phyloP scores from a whole-genome alignment of 2,329 filamentous ascomycete genomes.

The Ceratocystis cubensis region DNA sequence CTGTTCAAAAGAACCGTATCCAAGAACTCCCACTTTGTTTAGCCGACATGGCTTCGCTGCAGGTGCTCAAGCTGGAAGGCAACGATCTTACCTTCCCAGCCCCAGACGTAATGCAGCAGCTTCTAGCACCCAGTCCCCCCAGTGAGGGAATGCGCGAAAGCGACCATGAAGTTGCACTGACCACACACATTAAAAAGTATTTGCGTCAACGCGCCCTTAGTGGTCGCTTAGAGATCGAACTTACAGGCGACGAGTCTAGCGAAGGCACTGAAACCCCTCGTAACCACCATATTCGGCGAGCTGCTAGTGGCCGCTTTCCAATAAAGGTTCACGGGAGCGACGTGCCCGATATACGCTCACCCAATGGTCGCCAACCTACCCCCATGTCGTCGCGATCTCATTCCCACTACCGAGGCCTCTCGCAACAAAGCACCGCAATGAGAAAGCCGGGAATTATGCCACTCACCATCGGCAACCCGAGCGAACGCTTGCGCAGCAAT shows the following conservation, averaged over 20 bases:
- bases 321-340: conserved; percentile 65
- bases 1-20: conserved; percentile 76
- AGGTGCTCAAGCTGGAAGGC: conserved; percentile 78
- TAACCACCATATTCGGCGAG: conserved; percentile 50
- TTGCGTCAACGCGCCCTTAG: conserved; percentile 41
- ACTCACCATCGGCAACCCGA: conserved; percentile 53
- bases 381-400: conserved; percentile 64
- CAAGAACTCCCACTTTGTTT: conserved; percentile 71
- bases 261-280: conserved; percentile 73
- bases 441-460: conserved; percentile 59
- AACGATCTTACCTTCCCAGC: conserved; percentile 77
- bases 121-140: conserved; percentile 42
- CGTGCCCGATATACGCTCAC: conserved; percentile 53
- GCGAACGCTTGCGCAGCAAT: conserved; percentile 54
- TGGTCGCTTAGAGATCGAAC: conserved; percentile 43
- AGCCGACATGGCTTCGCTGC: conserved; percentile 78
- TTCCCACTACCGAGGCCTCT: conserved; percentile 59
- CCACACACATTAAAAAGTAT: conserved; percentile 49
- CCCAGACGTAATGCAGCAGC: conserved; percentile 48
- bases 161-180: conserved; percentile 47
- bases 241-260: conserved; percentile 48
- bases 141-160: conserved; percentile 51
- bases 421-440: conserved; percentile 49
- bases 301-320: conserved; percentile 52
- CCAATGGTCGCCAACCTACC: conserved; percentile 45